phyloP scores from a whole-genome alignment of 2,329 filamentous ascomycete genomes.

The Exophiala viscosa region DNA sequence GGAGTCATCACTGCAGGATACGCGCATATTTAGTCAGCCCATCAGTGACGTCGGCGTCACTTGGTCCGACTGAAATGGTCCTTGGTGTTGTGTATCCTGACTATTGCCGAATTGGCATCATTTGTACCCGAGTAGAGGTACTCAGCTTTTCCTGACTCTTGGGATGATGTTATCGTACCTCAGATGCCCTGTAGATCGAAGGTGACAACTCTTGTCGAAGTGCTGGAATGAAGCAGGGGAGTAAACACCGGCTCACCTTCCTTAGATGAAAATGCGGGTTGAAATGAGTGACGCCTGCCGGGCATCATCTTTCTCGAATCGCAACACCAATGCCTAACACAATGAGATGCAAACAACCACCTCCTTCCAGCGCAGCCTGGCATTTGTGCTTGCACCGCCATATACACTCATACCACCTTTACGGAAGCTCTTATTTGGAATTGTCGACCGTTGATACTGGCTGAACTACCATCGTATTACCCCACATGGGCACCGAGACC shows the following conservation, averaged over 20 bases:
- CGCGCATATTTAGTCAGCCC: no score
- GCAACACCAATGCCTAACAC: constrained; percentile 10
- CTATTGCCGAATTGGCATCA: no score
- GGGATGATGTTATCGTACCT: no score
- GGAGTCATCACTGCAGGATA: no score
- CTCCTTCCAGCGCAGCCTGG: constrained; percentile 7
- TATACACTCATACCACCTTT: no score
- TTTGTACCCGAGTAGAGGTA: no score
- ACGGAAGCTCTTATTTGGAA: background rate
- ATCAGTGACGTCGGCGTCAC: no score
- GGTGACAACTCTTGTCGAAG: background rate
- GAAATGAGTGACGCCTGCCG: constrained; percentile 21
- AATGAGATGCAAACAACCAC: constrained; percentile 11
- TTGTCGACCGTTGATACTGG: constrained; percentile 3
- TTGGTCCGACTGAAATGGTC: no score
- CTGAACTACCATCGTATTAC: background rate
- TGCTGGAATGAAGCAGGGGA: background rate
- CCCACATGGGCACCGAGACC: constrained; percentile 3
- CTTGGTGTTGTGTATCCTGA: no score
- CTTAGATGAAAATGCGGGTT: background rate
- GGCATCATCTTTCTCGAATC: constrained; percentile 8
- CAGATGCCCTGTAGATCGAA: no score
- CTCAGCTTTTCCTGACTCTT: no score
- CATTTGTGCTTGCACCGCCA: constrained; percentile 1
- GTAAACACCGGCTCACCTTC: constrained; percentile 14